Conservation (phyloP, 2,329 filamentous ascomycete genomes). For the Zymoseptoria passerinii region DNA sequence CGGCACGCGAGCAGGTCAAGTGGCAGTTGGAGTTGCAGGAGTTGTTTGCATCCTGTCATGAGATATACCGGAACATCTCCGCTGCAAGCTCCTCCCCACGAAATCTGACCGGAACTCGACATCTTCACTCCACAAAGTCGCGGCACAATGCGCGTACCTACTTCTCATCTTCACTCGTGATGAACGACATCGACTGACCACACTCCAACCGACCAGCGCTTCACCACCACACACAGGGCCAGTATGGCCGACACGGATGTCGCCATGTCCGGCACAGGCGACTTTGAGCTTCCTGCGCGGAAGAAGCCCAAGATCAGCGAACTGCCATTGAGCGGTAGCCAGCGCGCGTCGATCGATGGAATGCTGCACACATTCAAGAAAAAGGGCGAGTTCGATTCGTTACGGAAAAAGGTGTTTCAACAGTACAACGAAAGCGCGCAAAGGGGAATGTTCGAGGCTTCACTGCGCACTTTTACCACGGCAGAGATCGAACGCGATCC, state of each 20-base stretch:
- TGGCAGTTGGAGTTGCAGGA: background rate
- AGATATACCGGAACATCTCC: background rate
- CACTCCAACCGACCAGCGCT: background rate
- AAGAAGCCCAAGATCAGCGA: conserved; percentile 66
- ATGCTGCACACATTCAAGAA: conserved; percentile 79
- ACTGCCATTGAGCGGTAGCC: conserved; percentile 64
- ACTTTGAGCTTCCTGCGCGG: conserved; percentile 30
- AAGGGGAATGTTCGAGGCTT: conserved; percentile 34
- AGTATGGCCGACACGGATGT: conserved; percentile 21
- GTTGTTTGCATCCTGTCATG: background rate
- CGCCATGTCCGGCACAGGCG: conserved; percentile 17
- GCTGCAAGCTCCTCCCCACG: background rate
- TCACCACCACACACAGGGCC: background rate
- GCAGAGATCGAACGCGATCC: conserved; percentile 70
- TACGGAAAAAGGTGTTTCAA: conserved; percentile 69
- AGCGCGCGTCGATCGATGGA: conserved; percentile 63
- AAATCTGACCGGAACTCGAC: background rate
- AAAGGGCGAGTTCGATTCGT: conserved; percentile 71
- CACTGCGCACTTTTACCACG: conserved; percentile 48
- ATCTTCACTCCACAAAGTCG: background rate
- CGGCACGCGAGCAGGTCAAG: conserved; percentile 3
- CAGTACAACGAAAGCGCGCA: conserved; percentile 52
- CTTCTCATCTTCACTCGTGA: background rate
- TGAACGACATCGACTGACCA: background rate
- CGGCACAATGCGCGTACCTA: background rate